Evolutionary conservation across 2,329 filamentous ascomycete species (phyloP).

Genomic region (Trichoderma aggressivum): DNA sequence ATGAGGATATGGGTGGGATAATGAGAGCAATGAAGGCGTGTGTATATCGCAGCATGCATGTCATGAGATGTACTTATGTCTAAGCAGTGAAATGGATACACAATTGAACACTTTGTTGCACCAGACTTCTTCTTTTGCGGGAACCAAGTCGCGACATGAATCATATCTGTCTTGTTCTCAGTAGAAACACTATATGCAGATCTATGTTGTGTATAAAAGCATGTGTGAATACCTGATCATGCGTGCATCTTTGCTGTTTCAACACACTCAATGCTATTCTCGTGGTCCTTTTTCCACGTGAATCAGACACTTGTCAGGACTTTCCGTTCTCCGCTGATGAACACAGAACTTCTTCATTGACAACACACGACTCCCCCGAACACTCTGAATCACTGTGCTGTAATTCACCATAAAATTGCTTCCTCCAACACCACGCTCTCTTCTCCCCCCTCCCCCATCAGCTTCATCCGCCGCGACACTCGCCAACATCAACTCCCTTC

Average conservation of each 20-base stretch:
- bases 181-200: neutral
- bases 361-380: neutral
- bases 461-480: neutral
- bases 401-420: neutral
- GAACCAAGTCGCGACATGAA: neutral
- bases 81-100: neutral
- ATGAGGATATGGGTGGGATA: neutral
- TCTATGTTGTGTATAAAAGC: rapidly evolving
- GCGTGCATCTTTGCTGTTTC: rapidly evolving
- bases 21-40: neutral
- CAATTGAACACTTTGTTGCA: neutral
- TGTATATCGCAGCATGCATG: neutral
- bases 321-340: neutral
- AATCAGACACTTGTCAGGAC: neutral
- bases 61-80: neutral
- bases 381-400: conserved; percentile 14
- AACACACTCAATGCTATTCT: neutral
- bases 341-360: neutral
- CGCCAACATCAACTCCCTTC: neutral
- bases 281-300: neutral
- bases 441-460: neutral
- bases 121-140: rapidly evolving
- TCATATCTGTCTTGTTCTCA: neutral
- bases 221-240: neutral
- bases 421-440: neutral